phyloP scores from a whole-genome alignment of 208 protist genomes.

The Jaenimonas drosophilae region DNA sequence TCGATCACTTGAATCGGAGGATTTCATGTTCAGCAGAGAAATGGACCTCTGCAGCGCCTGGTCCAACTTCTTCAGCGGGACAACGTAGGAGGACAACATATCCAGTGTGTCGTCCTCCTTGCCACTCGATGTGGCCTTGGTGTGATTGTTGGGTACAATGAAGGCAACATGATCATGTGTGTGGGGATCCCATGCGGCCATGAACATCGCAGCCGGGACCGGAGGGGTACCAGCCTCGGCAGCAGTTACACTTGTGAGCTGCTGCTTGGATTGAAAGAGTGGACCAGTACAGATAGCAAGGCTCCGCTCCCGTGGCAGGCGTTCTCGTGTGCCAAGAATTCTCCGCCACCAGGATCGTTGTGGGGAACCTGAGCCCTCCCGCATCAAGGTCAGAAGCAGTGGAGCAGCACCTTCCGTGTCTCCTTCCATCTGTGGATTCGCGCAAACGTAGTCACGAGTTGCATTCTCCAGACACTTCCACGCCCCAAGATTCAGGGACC shows the following conservation, averaged over 20 bases:
- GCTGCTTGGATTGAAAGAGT: too few relatives aligned
- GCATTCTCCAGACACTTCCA: conserved; percentile 45
- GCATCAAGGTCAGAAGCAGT: too few relatives aligned
- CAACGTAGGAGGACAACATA: conserved; percentile 5
- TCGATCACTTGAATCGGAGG: too few relatives aligned
- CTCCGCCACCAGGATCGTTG: too few relatives aligned
- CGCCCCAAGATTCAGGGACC: conserved; percentile 29
- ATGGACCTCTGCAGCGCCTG: conserved; percentile 8
- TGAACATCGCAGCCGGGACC: conserved; percentile 44
- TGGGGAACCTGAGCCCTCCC: too few relatives aligned
- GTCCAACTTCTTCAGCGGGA: conserved; percentile 13
- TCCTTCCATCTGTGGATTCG: not conserved
- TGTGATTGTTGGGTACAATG: conserved; percentile 42
- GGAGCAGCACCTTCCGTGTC: too few relatives aligned
- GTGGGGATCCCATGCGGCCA: conserved; percentile 29
- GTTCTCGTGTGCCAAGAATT: too few relatives aligned
- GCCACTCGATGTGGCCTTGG: too few relatives aligned
- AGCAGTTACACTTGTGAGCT: too few relatives aligned
- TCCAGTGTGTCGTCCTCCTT: too few relatives aligned
- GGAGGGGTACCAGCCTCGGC: too few relatives aligned
- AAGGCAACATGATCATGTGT: conserved; percentile 37
- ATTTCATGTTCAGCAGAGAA: too few relatives aligned
- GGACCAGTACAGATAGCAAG: conserved; percentile 10
- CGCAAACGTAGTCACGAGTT: conserved; percentile 27
- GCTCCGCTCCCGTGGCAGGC: not conserved